phyloP scores from a whole-genome alignment of 2,329 filamentous ascomycete species.

The Chaetomium strumarium region DNA sequence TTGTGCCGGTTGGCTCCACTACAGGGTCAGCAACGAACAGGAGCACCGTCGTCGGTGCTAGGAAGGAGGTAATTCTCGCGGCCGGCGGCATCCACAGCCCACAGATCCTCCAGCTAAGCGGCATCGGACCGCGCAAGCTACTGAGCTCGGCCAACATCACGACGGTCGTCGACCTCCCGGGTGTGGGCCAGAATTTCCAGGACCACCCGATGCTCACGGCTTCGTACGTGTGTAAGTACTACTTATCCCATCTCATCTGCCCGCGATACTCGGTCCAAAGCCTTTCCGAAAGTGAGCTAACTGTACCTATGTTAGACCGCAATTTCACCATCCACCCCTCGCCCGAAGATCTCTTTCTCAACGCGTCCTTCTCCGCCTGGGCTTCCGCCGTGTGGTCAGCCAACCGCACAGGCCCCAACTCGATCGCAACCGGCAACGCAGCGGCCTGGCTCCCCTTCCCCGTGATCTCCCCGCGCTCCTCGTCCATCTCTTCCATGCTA shows the following conservation, averaged over 20 bases:
- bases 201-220: conserved; percentile 31
- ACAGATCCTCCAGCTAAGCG: conserved; percentile 38
- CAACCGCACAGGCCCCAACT: conserved; percentile 28
- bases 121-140: conserved; percentile 34
- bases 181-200: conserved; percentile 48
- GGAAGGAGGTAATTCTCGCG: conserved; percentile 37
- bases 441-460: conserved; percentile 32
- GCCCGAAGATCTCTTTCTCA: conserved; percentile 26
- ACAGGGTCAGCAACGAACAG: neutral
- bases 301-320: conserved; percentile 16
- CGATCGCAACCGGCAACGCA: conserved; percentile 28
- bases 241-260: neutral
- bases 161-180: conserved; percentile 50
- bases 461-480: conserved; percentile 26
- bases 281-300: no score
- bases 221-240: conserved; percentile 15
- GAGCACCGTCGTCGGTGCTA: conserved; percentile 16
- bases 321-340: conserved; percentile 27
- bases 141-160: conserved; percentile 41
- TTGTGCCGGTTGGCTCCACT: conserved; percentile 5
- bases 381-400: conserved; percentile 12
- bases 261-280: no score
- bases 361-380: conserved; percentile 31
- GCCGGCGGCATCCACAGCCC: conserved; percentile 39
- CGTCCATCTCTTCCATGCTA: conserved; percentile 25